Percentiles rank a stretch among this genome's conserved stretches.
Evolutionary conservation across 2,329 filamentous ascomycete genomes (phyloP).

Genomic region (Colletotrichum falcatum): DNA sequence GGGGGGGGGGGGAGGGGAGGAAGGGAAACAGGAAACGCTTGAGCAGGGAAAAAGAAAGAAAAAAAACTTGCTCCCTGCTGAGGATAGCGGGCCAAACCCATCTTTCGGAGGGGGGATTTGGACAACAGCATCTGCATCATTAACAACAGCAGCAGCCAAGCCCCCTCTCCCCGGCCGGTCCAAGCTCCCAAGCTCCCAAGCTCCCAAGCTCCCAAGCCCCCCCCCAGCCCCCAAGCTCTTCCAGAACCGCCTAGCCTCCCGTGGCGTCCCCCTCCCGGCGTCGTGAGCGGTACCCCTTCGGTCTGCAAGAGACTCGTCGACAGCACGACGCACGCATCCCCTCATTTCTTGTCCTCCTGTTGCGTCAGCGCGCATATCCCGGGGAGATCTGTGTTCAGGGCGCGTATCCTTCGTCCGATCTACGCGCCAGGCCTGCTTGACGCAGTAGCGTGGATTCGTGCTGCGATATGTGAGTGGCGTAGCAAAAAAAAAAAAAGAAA

Average conservation of each 20-base stretch:
- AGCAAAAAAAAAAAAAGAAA: too few relatives aligned
- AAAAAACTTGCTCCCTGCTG: background rate
- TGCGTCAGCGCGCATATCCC: conserved; percentile 35
- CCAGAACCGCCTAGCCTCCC: conserved; percentile 8
- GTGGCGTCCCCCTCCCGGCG: background rate
- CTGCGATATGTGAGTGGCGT: too few relatives aligned
- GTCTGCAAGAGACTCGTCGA: background rate
- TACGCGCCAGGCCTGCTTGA: background rate
- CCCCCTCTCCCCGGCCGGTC: background rate
- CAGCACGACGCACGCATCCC: background rate
- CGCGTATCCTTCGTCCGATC: background rate
- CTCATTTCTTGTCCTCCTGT: background rate
- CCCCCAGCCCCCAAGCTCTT: conserved; percentile 1
- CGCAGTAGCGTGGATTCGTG: too few relatives aligned
- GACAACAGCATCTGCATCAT: background rate
- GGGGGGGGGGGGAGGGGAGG: too few relatives aligned
- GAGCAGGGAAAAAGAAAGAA: background rate
- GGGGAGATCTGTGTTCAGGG: background rate
- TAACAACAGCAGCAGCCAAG: too few relatives aligned
- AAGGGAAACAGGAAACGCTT: background rate
- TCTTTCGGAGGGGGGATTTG: background rate
- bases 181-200: too few relatives aligned
- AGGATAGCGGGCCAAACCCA: background rate
- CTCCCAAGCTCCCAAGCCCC: too few relatives aligned
- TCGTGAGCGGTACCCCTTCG: too few relatives aligned